Evolutionary conservation across 306 rosid species (phyloP), one percentile per base, ranked within the genome.

Genomic region (Malus asiatica): DNA sequence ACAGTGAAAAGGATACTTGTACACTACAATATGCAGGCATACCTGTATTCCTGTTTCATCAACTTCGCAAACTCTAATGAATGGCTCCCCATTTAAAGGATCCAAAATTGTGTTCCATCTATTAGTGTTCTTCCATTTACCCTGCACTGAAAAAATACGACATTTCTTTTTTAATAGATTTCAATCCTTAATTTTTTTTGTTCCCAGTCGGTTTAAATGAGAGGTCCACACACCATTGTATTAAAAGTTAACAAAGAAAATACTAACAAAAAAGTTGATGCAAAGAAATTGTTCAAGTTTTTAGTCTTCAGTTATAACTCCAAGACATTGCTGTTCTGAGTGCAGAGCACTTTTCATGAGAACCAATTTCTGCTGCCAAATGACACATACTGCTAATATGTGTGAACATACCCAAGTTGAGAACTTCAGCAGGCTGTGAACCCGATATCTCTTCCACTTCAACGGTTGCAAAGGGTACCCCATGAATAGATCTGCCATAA

Each of bases 1-100:
- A 5, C 6, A 33, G 7, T 1, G 3, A 32, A 51, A 55, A 27
- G 27, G 27, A 27, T 27, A 27, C 27, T 27, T 27, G 27, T 27
- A 27, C 27, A 27, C 22, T 30, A 19, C 32, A 61, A 60, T 61
- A 16, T 70, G 25, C 70, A 66, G 60, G 75, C 67, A 74, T 79
- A 95, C 98, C 97, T 89, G 88, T 88, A 92, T 81, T 77, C 85
- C 92, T 33, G 83, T 65, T 90, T 89, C 98, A 78, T 89, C 92
- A 65, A 95, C 88, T n/a, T 95, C 98, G 1, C 96, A 91, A 80
- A 92, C 85, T 86, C 83, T 92, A 75, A 95, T 95, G 81, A 95
- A 95, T 46, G 97, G 87, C 20, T 95, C 98, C 80, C 98, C 98
- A 76, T 95, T 95, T 76, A 95, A 85, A 65, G 98, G 98, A 84